phyloP scores from a whole-genome alignment of 2,329 filamentous ascomycete genomes.

The Fusarium sp. region DNA sequence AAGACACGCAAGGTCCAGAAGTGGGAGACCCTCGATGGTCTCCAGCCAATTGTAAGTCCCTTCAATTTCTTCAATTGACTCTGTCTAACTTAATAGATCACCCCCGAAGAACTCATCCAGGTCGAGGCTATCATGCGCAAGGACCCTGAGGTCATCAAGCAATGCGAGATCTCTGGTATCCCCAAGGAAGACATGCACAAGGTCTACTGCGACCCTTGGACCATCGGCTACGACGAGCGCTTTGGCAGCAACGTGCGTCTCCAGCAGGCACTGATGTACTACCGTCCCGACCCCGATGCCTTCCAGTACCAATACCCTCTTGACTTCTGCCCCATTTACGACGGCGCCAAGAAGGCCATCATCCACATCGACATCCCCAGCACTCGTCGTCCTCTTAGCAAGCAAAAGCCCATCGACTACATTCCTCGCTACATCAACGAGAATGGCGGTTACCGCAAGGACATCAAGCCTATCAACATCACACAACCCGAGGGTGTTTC shows the following conservation, averaged over 20 bases:
- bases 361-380: slow-evolving; percentile 88
- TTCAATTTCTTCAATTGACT: background rate
- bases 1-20: slow-evolving; percentile 74
- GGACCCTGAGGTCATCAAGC: slow-evolving; percentile 90
- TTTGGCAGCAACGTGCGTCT: slow-evolving; percentile 84
- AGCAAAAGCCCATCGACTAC: slow-evolving; percentile 83
- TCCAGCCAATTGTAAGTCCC: slow-evolving; percentile 80
- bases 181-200: slow-evolving; percentile 90
- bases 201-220: slow-evolving; percentile 97
- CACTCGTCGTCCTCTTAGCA: slow-evolving; percentile 81
- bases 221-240: slow-evolving; percentile 93
- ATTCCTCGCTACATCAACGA: slow-evolving; percentile 80
- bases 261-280: slow-evolving; percentile 97
- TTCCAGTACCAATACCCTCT: slow-evolving; percentile 92
- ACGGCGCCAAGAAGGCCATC: slow-evolving; percentile 83
- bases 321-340: slow-evolving; percentile 95
- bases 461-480: slow-evolving; percentile 89
- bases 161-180: slow-evolving; percentile 87
- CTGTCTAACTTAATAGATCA: slow-evolving; percentile 71
- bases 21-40: slow-evolving; percentile 82
- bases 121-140: slow-evolving; percentile 83
- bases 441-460: slow-evolving; percentile 81
- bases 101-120: slow-evolving; percentile 88
- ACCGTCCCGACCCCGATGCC: slow-evolving; percentile 86
- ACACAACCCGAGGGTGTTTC: slow-evolving; percentile 91